phyloP scores from a whole-genome alignment of 139 green algal species.

The Chlamydomonas sp. region DNA sequence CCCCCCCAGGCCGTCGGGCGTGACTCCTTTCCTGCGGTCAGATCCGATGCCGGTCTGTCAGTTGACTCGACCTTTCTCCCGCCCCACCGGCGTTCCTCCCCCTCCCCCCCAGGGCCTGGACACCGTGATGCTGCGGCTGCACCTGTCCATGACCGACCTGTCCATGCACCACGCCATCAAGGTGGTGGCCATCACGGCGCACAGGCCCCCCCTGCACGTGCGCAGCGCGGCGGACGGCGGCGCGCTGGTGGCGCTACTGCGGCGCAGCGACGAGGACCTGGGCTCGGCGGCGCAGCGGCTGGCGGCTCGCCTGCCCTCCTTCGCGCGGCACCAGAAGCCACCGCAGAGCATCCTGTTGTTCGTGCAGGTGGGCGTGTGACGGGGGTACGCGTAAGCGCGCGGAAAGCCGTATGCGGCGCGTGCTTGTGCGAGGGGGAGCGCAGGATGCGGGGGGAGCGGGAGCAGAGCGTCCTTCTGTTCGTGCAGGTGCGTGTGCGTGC shows the following conservation, averaged over 20 bases:
- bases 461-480: conserved; percentile 20
- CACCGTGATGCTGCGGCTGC: conserved; percentile 28
- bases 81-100: no score
- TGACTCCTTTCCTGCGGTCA: no score
- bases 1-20: no score
- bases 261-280: neutral
- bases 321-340: conserved; percentile 22
- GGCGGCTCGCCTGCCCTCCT: conserved; percentile 33
- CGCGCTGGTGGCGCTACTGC: conserved; percentile 16
- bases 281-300: neutral
- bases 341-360: conserved; percentile 24
- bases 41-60: no score
- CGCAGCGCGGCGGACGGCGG: conserved; percentile 6
- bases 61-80: no score
- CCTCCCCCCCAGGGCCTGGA: conserved; percentile 15
- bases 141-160: conserved; percentile 35
- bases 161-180: conserved; percentile 31
- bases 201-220: neutral
- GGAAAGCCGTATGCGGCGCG: no score
- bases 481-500: conserved; percentile 1
- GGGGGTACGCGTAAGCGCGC: no score
- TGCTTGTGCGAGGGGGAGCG: no score
- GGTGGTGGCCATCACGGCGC: conserved; percentile 22
- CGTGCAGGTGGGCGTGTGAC: neutral
- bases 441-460: no score